These are phyloP conservation scores for Metschnikowia vanudenii DNA, from an alignment of 805 yeast genomes.

Conservation along the genomic window DNA sequence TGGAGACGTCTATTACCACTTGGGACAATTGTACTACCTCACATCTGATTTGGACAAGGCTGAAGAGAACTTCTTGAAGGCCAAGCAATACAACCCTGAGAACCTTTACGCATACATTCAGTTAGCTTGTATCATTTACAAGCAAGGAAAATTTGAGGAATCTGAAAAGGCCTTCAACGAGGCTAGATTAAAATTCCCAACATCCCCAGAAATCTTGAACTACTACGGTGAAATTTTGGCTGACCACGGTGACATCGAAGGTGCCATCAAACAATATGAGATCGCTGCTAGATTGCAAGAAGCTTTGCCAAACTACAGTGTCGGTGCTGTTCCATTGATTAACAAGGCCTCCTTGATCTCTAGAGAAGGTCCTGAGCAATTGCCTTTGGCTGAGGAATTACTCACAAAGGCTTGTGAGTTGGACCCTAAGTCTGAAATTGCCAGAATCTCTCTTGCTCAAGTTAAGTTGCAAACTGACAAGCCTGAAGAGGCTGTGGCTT, in stretches of 20 bases:
- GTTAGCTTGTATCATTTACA: slow-evolving; percentile 87
- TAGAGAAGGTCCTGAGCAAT: slow-evolving; percentile 48
- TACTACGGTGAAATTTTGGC: slow-evolving; percentile 92
- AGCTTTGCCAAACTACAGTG: slow-evolving; percentile 61
- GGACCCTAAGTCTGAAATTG: slow-evolving; percentile 89
- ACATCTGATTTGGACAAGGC: slow-evolving; percentile 75
- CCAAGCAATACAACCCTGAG: slow-evolving; percentile 68
- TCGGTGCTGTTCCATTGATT: slow-evolving; percentile 86
- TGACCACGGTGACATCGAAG: slow-evolving; percentile 69
- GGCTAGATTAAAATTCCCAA: slow-evolving; percentile 74
- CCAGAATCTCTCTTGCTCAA: slow-evolving; percentile 89
- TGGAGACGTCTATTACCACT: slow-evolving; percentile 88
- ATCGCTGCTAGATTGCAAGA: slow-evolving; percentile 80
- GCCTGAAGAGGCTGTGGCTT: slow-evolving; percentile 73
- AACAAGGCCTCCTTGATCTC: slow-evolving; percentile 80
- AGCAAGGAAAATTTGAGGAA: slow-evolving; percentile 58
- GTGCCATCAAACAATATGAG: slow-evolving; percentile 82
- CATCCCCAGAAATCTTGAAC: slow-evolving; percentile 89
- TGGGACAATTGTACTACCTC: slow-evolving; percentile 87
- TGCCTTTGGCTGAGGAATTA: slow-evolving; percentile 58
- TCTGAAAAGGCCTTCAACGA: slow-evolving; percentile 67
- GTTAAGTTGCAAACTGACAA: slow-evolving; percentile 79
- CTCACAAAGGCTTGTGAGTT: slow-evolving; percentile 73
- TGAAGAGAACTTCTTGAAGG: slow-evolving; percentile 67
- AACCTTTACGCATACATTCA: slow-evolving; percentile 88